These are phyloP conservation scores for Datura wrightii DNA, from an alignment of 257 asterid species.

Conservation along the genomic window DNA sequence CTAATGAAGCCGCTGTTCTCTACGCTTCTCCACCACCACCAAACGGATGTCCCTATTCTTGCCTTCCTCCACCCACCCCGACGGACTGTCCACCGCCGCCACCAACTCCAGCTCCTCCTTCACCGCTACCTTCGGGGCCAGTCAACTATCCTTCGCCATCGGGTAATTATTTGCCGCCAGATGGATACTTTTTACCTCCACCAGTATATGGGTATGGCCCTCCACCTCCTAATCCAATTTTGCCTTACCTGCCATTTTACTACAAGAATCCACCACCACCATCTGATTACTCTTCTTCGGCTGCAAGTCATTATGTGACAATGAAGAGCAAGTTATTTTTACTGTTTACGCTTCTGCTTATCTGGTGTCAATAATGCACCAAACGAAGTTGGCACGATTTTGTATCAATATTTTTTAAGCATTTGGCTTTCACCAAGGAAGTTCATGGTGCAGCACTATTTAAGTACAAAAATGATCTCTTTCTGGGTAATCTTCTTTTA, in stretches of 20 bases:
- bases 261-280: conserved; percentile 50
- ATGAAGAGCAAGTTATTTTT: not conserved
- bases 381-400: not conserved
- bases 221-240: conserved; percentile 56
- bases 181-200: conserved; percentile 38
- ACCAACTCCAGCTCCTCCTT: conserved; percentile 30
- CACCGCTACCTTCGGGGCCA: conserved; percentile 40
- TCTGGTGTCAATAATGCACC: not conserved
- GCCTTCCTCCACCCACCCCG: conserved; percentile 44
- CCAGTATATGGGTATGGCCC: conserved; percentile 47
- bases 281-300: conserved; percentile 33
- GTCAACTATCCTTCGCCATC: conserved; percentile 30
- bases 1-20: not conserved
- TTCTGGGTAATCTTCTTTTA: not conserved
- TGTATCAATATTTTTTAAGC: conserved; percentile 6
- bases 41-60: conserved; percentile 43
- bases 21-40: conserved; percentile 44
- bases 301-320: not conserved
- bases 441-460: not conserved
- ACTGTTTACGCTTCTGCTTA: not conserved
- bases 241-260: conserved; percentile 56
- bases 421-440: conserved; percentile 5
- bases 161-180: conserved; percentile 40
- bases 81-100: conserved; percentile 44
- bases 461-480: not conserved